Evolutionary conservation across 1,284 basidiomycete genomes (phyloP), one percentile per base, ranked within the genome.

Genomic region (Ganoderma sp.): DNA sequence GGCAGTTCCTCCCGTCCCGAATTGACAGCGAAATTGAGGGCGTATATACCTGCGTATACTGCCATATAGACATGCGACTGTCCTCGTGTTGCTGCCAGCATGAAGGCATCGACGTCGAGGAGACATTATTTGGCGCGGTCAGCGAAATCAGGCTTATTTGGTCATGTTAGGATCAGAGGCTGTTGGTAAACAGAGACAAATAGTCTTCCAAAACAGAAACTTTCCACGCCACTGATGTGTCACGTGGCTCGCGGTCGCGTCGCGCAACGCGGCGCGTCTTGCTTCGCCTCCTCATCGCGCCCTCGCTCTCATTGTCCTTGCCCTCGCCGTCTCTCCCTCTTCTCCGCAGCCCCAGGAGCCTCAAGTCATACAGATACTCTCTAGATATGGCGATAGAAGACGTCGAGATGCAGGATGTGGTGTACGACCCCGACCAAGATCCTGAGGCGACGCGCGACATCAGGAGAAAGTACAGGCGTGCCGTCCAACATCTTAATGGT

Each of bases 361-460:
- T 34, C 45, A 37, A 15, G 8, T 39, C 32, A 6, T 34, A 12
- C 25, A 34, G 17, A 25, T 32, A 48, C 10, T n/a, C n/a, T 12
- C 3, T 34, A 9, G 58, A 17, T n/a, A 72, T 68, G 69, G 61
- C 64, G 4, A 59, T 61, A 3, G 67, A 68, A 8, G 66, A 69
- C n/a, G 43, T 58, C n/a, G 61, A 61, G 3, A 63, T 66, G 64
- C 62, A 57, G 5, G 63, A 48, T 7, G 80, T 82, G 19, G 58
- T 25, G 25, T 94, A 92, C 74, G 91, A 94, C 75, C 92, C 93
- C 17, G 91, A 94, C 76, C 92, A 94, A 75, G 84, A 93, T 80
- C 86, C 87, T 2, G 89, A 90, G 66, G 88, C 91, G 77, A 90
- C 91, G 78, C 88, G 93, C 71, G 83, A 82, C 54, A 81, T 94